These are phyloP conservation scores for Clavariopsis aquatica DNA, from an alignment of 495 filamentous ascomycete species.

Conservation along the genomic window DNA sequence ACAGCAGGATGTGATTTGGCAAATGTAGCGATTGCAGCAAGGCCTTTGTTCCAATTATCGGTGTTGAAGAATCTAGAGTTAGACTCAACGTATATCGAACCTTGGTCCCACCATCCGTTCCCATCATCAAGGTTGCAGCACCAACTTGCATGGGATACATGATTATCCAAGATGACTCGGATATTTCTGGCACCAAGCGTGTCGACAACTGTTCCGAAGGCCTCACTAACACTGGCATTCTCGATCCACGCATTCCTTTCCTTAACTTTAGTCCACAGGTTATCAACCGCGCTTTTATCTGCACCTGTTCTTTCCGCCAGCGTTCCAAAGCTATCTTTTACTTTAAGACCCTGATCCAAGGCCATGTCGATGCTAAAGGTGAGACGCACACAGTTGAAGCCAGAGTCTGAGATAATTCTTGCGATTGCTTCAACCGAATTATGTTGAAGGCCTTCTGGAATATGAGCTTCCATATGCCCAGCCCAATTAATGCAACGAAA, in stretches of 20 bases:
- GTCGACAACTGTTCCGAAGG: conserved; percentile 48
- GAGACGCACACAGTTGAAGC: conserved; percentile 58
- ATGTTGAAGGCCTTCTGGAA: conserved; percentile 55
- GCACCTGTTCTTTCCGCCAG: conserved; percentile 46
- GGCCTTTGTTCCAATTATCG: conserved; percentile 47
- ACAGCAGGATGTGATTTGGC: conserved; percentile 47
- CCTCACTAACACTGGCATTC: conserved; percentile 44
- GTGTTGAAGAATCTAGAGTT: conserved; percentile 51
- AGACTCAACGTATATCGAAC: conserved; percentile 47
- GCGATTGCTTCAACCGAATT: conserved; percentile 49
- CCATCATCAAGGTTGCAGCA: conserved; percentile 55
- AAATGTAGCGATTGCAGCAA: conserved; percentile 44
- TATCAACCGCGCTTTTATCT: conserved; percentile 39
- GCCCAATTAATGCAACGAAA: conserved; percentile 54
- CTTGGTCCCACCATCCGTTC: conserved; percentile 57
- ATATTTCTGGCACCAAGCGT: conserved; percentile 46
- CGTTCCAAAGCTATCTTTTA: conserved; percentile 48
- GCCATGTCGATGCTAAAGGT: conserved; percentile 57
- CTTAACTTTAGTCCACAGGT: conserved; percentile 44
- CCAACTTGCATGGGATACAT: conserved; percentile 53
- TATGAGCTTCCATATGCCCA: conserved; percentile 53
- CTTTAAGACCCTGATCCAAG: conserved; percentile 44
- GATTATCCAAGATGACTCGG: conserved; percentile 56
- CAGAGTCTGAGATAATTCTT: conserved; percentile 47
- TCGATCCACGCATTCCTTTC: conserved; percentile 48